Percentiles rank a stretch among this genome's conserved stretches.
phyloP scores from a whole-genome alignment of 495 filamentous ascomycete species.

The Tricharina praecox region DNA sequence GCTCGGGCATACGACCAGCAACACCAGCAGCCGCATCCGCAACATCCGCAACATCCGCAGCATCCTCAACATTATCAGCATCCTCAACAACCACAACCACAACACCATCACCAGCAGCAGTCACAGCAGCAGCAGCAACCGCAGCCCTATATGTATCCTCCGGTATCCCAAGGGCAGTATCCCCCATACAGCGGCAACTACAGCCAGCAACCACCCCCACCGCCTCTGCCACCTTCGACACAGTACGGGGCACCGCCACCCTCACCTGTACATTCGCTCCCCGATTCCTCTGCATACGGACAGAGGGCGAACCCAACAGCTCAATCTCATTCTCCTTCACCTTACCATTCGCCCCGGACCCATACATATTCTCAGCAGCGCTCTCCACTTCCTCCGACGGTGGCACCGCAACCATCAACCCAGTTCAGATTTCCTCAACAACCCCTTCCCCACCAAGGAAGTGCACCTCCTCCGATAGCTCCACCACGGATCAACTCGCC shows the following conservation, averaged over 20 bases:
- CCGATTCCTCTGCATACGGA: conserved; percentile 16
- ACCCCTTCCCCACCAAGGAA: conserved; percentile 1
- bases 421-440: conserved; percentile 5
- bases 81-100: conserved; percentile 7
- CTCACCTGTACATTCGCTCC: conserved; percentile 4
- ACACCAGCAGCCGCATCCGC: background rate
- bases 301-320: conserved; percentile 11
- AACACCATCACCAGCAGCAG: too few relatives aligned
- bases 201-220: conserved; percentile 11
- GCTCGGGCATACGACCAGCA: conserved; percentile 18
- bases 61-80: background rate
- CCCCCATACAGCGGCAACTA: too few relatives aligned
- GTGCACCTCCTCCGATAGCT: conserved; percentile 6
- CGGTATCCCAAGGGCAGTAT: too few relatives aligned
- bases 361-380: conserved; percentile 18
- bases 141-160: too few relatives aligned
- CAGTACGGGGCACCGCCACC: conserved; percentile 13
- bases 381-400: conserved; percentile 7
- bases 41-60: background rate
- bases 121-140: conserved; percentile 22
- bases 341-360: conserved; percentile 21
- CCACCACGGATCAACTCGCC: conserved; percentile 20
- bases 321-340: conserved; percentile 15
- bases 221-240: conserved; percentile 11
- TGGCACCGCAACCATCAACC: conserved; percentile 1